Conservation (phyloP, 148 eudicot species). For the Chenopodium album region DNA sequence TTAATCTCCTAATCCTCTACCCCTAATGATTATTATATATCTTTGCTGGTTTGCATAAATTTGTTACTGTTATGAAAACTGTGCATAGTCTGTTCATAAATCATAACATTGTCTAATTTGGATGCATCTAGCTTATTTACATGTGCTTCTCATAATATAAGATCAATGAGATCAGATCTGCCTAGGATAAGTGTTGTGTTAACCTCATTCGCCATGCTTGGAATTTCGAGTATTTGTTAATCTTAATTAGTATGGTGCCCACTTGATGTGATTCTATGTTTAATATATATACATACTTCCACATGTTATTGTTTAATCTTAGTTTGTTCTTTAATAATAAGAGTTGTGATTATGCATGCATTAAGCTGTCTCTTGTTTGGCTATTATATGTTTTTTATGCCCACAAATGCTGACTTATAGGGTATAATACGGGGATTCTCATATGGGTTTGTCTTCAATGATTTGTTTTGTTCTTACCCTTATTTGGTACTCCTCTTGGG, state of each 20-base stretch:
- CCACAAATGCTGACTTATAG: conserved; percentile 24
- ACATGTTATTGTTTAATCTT: conserved; percentile 11
- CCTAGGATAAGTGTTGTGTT: conserved; percentile 8
- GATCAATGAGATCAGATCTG: conserved; percentile 4
- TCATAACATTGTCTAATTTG: not conserved
- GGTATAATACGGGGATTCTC: conserved; percentile 7
- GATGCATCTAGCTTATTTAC: not conserved
- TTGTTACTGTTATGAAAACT: not conserved
- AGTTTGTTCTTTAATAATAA: conserved; percentile 12
- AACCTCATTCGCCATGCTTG: not conserved
- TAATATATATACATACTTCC: not conserved
- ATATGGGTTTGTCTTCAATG: not conserved
- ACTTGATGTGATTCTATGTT: not conserved
- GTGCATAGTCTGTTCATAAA: not conserved
- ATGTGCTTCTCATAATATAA: conserved; percentile 1
- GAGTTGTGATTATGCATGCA: conserved; percentile 4
- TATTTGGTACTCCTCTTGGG: conserved; percentile 6
- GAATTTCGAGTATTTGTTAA: conserved; percentile 16
- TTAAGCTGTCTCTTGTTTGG: conserved; percentile 6
- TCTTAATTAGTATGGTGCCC: conserved; percentile 6
- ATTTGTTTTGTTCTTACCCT: not conserved
- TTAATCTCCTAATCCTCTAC: not conserved
- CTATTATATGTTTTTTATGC: not conserved
- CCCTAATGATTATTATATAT: not conserved
- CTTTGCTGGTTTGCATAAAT: conserved; percentile 11